Evolutionary conservation across 305 asterid species (phyloP), one percentile per base, ranked within the genome.

Genomic region (Fraxinus floribunda): DNA sequence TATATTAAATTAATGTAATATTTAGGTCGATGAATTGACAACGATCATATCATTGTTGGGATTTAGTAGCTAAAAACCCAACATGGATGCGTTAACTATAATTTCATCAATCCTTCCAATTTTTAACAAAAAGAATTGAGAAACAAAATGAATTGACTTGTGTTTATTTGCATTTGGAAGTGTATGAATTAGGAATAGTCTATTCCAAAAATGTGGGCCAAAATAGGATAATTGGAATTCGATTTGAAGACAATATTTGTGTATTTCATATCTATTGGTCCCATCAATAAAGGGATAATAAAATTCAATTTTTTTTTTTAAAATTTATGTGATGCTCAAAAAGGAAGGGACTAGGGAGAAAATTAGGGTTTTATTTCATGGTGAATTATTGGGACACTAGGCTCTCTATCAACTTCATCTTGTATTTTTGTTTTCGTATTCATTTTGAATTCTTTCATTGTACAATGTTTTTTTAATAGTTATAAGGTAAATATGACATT

Each of bases 201-300:
- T 30, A 70, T 15, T 70, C 41, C 41, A 70, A 32, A 70, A 30
- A 70, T 32, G 76, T 70, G 76, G 76, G 76, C 76, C 76, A 30
- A 70, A 70, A 70, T 30, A 13, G 10, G 76, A 70, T 32, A 30
- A 30, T 70, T 70, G 24, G 41, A 15, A 70, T 70, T 70, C 9
- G 24, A 70, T 13, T 70, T 70, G 44, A 70, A 29, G 76, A 70
- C 44, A 68, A 68, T 4, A 70, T 32, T 16, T 6, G 39, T 32
- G 44, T 5, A 13, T 29, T 70, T 29, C 20, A 29, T 32, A 70
- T 70, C 10, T 0, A 15, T 4, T 71, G 76, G 44, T 32, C 44
- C 41, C 24, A 15, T 15, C 8, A 22, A 66, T 66, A 26, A 66
- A 66, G 73, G 6, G 73, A 24, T 55, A 55, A 52, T 64, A 20